Base-by-base conservation (phyloP, 768 basidiomycete genomes). In the Royoungia palumana region DNA sequence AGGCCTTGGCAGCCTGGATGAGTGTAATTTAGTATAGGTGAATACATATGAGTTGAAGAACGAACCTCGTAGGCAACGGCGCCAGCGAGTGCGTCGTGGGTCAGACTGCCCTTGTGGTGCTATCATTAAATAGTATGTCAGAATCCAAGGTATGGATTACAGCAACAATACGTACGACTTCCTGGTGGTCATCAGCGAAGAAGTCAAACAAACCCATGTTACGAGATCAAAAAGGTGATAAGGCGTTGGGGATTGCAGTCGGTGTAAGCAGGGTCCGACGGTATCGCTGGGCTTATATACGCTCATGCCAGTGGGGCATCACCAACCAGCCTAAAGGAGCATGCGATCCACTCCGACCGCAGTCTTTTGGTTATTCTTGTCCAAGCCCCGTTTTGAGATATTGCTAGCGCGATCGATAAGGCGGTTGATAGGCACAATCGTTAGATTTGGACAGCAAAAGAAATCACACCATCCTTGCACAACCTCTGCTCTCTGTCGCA, bases 1-100 rank as follows among this genome's bases (percentile, higher is more conserved):
- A 64, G 3, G 49, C 44, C 41, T 59, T 61, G 21, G 41, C 7
- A 35, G 45, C 54, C 63, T 63, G 24, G 21, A 44, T 22, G 17
- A 32, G 20, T 6, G 7, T 35, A 7, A 12, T 32, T 36, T 9
- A 8, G 20, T 3, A 6, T 17, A 12, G 17, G 4, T 2, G 17
- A n/a, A 39, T 20, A 10, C 17, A 13, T 12, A 19, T 16, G 6
- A 4, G 8, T 19, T 21, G 16, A 27, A 14, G 13, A 28, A 51
- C 52, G 20, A 21, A 63, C 62, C 57, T 53, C 45, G 20, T 17
- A 63, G 13, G 57, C 50, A 50, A 40, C 35, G 13, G 51, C 53
- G 6, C 60, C 63, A n/a, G 28, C 53, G 25, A 63, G n/a, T 12
- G 21, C 30, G 12, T 63, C 62, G 42, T 63, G 62, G 21, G 60